A percentile compares a stretch with the other conserved stretches of the same genome.
Evolutionary conservation across 2,329 filamentous ascomycete species (phyloP).

Genomic region (Colletotrichum sublineola): DNA sequence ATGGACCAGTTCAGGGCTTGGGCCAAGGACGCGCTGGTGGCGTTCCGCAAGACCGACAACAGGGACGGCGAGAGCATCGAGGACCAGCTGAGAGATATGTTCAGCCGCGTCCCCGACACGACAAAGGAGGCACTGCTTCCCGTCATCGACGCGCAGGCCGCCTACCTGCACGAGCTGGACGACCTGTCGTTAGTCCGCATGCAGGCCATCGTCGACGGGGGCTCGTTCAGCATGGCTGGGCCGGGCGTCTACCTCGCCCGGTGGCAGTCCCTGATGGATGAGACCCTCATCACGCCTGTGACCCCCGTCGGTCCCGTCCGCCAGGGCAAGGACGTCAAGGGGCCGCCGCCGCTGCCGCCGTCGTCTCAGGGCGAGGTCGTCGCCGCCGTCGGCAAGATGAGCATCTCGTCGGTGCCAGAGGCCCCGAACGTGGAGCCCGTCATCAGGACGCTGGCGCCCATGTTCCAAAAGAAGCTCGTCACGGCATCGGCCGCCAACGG

Average conservation of each 20-base stretch:
- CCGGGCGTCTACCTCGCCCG: conserved; percentile 79
- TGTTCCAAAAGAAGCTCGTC: conserved; percentile 55
- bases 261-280: conserved; percentile 80
- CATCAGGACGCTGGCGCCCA: conserved; percentile 54
- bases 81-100: conserved; percentile 57
- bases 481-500: background rate
- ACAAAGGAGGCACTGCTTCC: conserved; percentile 61
- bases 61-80: conserved; percentile 51
- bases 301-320: conserved; percentile 66
- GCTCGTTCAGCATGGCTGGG: conserved; percentile 59
- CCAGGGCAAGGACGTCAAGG: conserved; percentile 65
- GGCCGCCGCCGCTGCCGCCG: conserved; percentile 51
- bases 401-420: conserved; percentile 47
- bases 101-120: conserved; percentile 59
- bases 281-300: conserved; percentile 76
- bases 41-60: conserved; percentile 61
- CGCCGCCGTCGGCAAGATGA: conserved; percentile 48
- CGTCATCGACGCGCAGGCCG: conserved; percentile 70
- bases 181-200: conserved; percentile 67
- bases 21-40: conserved; percentile 67
- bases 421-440: conserved; percentile 59
- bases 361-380: conserved; percentile 53
- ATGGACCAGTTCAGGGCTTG: conserved; percentile 72
- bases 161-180: conserved; percentile 70
- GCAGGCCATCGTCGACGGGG: conserved; percentile 66